Evolutionary conservation across 2,329 filamentous ascomycete species (phyloP), one percentile per base, ranked within the genome.

Genomic region (Chaetomium olivaceum): DNA sequence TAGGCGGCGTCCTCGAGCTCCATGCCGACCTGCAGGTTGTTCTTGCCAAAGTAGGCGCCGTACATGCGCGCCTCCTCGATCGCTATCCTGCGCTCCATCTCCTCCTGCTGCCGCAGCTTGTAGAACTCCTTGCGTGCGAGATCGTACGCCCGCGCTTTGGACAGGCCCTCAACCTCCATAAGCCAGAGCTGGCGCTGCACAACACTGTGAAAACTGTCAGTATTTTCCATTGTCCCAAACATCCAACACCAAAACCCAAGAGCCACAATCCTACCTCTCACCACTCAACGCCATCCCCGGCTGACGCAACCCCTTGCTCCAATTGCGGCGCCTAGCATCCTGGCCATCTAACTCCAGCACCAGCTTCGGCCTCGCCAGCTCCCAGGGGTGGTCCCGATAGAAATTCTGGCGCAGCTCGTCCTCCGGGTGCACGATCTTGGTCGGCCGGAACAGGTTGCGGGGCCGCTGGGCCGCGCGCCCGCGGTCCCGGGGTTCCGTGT

Each of bases 361-460:
- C 65, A 97, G 83, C 71, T 92, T 85, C 62, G 95, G 95, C 68
- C 94, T 85, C 21, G 95, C 95, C 74, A 99, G 81, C 79, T 99
- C 95, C 95, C 95, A 99, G 5, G 95, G 95, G 76, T 99, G 95
- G 77, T 99, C 94, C 74, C 85, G 87, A 81, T 91, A 99, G 80
- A 98, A 99, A 31, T 89, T 87, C 71, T 80, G 83, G 69, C 95
- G 89, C 74, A 99, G 82, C 67, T 81, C 79, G 78, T 99, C 95
- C 77, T 99, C 95, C 67, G 90, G 87, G 76, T 95, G 97, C 62
- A 80, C 81, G 69, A 99, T 89, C 65, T 82, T 80, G 70, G 93
- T 86, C 1, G 95, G 95, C 72, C 89, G 87, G 82, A 93, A 98
- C 72, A 97, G 80, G 71, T 88, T 87, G 78, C 87, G 92, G 33